Evolutionary conservation across 768 basidiomycete genomes (phyloP).

Genomic region (Amanita subjunquillea): DNA sequence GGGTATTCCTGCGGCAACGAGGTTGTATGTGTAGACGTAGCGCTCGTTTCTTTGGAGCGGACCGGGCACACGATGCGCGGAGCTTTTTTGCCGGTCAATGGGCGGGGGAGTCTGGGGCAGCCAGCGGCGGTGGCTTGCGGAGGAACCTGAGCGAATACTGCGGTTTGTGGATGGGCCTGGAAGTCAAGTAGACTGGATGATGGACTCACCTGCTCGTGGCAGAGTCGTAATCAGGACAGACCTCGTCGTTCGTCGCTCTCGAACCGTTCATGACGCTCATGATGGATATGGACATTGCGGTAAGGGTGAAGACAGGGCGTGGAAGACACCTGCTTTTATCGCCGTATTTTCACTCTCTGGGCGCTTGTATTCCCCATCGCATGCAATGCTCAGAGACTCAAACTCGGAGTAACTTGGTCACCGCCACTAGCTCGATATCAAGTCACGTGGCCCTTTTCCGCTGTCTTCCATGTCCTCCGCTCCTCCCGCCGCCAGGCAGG

Average conservation of each 20-base stretch:
- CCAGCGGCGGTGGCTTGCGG: slow-evolving; percentile 5
- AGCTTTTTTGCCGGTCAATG: slow-evolving; percentile 4
- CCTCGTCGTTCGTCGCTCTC: slow-evolving; percentile 15
- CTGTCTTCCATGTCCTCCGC: background rate
- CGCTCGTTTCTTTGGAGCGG: slow-evolving; percentile 25
- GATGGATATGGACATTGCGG: slow-evolving; percentile 2
- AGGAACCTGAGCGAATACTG: background rate
- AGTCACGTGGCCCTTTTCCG: background rate
- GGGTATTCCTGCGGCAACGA: slow-evolving; percentile 32
- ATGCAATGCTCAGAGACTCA: too few species aligned
- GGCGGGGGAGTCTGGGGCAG: slow-evolving; percentile 5
- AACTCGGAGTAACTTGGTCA: too few species aligned
- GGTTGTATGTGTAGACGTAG: slow-evolving; percentile 43
- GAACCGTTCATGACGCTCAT: background rate
- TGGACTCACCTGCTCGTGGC: slow-evolving; percentile 27
- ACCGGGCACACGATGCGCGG: slow-evolving; percentile 10
- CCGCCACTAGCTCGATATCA: too few species aligned
- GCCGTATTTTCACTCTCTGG: too few species aligned
- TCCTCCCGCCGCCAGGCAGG: slow-evolving; percentile 4
- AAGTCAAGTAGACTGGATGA: too few species aligned
- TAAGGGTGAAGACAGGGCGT: too few species aligned
- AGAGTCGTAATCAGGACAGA: slow-evolving; percentile 30
- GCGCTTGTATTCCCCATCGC: too few species aligned
- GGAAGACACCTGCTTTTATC: too few species aligned
- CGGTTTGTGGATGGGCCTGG: too few species aligned